These are phyloP conservation scores for Rubia tinctorum DNA, from an alignment of 305 asterid species.

Conservation along the genomic window DNA sequence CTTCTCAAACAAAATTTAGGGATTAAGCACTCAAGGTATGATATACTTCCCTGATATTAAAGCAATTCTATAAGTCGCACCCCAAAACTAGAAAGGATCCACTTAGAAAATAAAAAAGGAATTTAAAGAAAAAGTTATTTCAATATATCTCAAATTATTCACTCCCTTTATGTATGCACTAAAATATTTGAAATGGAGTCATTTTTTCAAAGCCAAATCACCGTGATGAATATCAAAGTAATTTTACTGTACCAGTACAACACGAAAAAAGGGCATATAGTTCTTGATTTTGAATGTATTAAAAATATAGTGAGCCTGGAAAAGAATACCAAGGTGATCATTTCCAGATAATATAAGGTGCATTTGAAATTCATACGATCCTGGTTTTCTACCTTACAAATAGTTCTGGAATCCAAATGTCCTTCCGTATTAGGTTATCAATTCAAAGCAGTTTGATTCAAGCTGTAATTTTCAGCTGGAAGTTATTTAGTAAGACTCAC, in stretches of 20 bases:
- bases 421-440: neutral
- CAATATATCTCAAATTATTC: neutral
- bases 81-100: neutral
- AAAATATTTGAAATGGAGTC: neutral
- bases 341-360: neutral
- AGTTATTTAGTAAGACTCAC: constrained; percentile 27
- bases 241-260: neutral
- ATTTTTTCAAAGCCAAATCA: neutral
- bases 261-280: neutral
- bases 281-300: neutral
- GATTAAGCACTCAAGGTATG: neutral
- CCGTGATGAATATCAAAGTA: neutral
- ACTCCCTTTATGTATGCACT: neutral
- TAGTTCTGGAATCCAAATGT: neutral
- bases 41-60: neutral
- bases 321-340: neutral
- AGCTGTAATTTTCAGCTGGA: neutral
- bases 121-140: neutral
- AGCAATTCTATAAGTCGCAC: neutral
- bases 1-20: neutral
- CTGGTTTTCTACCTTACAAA: neutral
- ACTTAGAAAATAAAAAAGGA: neutral
- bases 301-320: neutral
- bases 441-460: neutral
- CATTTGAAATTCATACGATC: neutral